Evolutionary conservation across 345 rosid genomes (phyloP).

Genomic region (Citrus sinensis): DNA sequence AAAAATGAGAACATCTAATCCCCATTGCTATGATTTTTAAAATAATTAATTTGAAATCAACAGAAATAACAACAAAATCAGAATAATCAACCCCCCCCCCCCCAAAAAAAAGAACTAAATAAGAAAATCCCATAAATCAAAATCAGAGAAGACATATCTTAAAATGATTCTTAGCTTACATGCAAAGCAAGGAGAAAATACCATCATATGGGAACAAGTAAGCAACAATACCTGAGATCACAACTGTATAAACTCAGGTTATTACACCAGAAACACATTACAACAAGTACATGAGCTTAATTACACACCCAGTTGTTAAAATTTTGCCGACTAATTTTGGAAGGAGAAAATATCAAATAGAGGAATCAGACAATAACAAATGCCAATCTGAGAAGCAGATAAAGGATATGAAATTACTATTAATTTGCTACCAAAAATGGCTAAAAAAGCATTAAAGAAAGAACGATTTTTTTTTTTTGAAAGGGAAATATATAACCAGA

Average conservation of each 20-base stretch:
- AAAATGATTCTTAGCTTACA: not conserved
- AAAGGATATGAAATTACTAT: conserved; percentile 14
- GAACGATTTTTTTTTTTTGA: not conserved
- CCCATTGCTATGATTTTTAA: not conserved
- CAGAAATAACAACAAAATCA: not conserved
- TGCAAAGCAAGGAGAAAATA: conserved; percentile 5
- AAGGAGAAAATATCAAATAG: not conserved
- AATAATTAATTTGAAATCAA: not conserved
- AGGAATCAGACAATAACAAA: not conserved
- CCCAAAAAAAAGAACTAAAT: not conserved
- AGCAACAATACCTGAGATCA: not conserved
- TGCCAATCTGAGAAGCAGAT: not conserved
- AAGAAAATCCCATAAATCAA: not conserved
- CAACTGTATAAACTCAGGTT: not conserved
- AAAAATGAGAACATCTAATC: not conserved
- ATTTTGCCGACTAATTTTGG: not conserved
- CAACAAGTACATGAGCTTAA: not conserved
- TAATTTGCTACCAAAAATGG: conserved; percentile 16
- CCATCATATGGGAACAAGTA: not conserved
- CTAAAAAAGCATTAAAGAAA: not conserved
- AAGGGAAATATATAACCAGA: conserved; percentile 20
- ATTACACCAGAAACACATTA: not conserved
- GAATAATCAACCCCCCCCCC: not conserved
- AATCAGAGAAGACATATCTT: not conserved
- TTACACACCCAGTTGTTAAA: not conserved